phyloP scores from a whole-genome alignment of 2,329 filamentous ascomycete species.

The Nemania serpens region DNA sequence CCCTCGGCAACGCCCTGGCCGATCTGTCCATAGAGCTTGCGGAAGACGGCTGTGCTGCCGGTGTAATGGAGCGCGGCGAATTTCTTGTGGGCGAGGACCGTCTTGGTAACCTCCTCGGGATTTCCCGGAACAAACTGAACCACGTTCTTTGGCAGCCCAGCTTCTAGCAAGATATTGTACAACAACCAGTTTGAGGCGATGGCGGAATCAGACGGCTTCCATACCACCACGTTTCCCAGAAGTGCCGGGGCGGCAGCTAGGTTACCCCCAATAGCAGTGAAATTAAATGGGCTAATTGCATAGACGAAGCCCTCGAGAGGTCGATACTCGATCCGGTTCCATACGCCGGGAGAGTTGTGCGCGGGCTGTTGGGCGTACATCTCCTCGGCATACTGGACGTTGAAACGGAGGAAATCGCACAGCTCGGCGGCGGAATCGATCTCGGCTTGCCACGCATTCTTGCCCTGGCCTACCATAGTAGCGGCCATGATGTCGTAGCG shows the following conservation, averaged over 20 bases:
- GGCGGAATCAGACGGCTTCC: constrained; percentile 92
- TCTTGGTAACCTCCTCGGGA: constrained; percentile 79
- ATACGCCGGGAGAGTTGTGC: constrained; percentile 81
- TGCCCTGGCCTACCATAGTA: constrained; percentile 95
- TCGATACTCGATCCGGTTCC: constrained; percentile 90
- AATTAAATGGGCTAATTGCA: constrained; percentile 94
- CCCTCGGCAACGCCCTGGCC: constrained; percentile 79
- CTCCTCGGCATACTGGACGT: constrained; percentile 91
- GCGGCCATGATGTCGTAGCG: constrained; percentile 95
- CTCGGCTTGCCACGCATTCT: constrained; percentile 99
- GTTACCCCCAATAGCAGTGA: constrained; percentile 92
- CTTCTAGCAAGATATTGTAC: constrained; percentile 88
- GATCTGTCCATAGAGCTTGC: constrained; percentile 84
- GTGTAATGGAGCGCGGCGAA: constrained; percentile 96
- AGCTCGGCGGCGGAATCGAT: constrained; percentile 94
- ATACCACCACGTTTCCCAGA: constrained; percentile 92
- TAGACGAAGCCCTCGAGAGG: constrained; percentile 95
- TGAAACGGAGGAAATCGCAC: constrained; percentile 91
- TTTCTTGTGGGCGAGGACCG: constrained; percentile 74
- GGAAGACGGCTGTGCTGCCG: constrained; percentile 89
- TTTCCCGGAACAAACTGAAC: constrained; percentile 94
- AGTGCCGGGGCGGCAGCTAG: constrained; percentile 81
- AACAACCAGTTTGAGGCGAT: constrained; percentile 91
- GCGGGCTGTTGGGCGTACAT: constrained; percentile 85
- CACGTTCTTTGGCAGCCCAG: constrained; percentile 84